Evolutionary conservation across 371 early-diverging fungal species (phyloP), one percentile per base, ranked within the genome.

Genomic region (Mucor sp.): DNA sequence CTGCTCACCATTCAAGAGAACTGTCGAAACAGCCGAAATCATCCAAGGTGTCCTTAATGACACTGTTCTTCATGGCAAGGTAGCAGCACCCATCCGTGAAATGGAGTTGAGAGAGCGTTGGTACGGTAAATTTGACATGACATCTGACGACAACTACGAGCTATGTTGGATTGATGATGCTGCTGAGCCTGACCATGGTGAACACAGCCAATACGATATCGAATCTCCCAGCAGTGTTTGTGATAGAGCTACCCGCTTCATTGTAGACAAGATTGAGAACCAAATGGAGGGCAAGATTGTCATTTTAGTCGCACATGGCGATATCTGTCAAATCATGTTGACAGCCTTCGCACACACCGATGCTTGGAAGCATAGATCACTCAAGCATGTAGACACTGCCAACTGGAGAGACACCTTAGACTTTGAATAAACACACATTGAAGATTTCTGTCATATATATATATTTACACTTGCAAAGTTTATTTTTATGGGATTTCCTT

Each of bases 1-100:
- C 53, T 81, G 80, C 60, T 81, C 82, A 17, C 84, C 84, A 15
- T 84, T 84, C 56, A 65, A 77, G 23, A 71, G 84, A 63, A 81
- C 84, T 9, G 66, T 69, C 0, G 74, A 81, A 60, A 84, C 84
- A 0, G 84, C 84, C 3, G 74, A 70, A 14, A 84, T 84, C 32
- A 74, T 81, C 47, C 71, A 64, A 17, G 58, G 60, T 2, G 79
- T 75, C 0, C 62, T 83, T 0, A 74, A 76, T 27, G 70, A 73
- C 9, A 77, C 76, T 17, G 73, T 67, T 35, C 27, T 66, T 39
- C 41, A 64, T 23, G 68, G 60, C 2, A 61, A 60, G 9, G 58
- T 75, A 14, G 61, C 62, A 6, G 62, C 39, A n/a, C 74, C 77
- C 37, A 76, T 65, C 19, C 71, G 65, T 9, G 69, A 66, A 25